These are phyloP conservation scores for Mycena leptocephala DNA, from an alignment of 768 basidiomycete genomes.

Conservation along the genomic window DNA sequence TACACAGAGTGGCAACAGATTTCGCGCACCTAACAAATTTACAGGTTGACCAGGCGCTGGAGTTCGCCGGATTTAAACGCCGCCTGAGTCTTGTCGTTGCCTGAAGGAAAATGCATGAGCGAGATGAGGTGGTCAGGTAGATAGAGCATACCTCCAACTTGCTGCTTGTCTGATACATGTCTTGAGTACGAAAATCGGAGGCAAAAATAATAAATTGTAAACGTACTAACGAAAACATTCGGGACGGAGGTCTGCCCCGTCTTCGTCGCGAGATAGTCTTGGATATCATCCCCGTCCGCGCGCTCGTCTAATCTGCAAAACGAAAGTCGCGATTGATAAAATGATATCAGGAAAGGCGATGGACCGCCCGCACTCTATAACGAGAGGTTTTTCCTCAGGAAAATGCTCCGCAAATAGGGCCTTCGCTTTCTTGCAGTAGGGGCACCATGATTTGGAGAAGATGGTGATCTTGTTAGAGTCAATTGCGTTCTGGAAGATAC, in stretches of 20 bases:
- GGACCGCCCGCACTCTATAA: conserved; percentile 52
- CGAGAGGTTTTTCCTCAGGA: conserved; percentile 42
- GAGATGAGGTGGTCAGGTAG: neutral
- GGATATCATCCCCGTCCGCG: conserved; percentile 64
- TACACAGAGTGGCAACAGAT: no score
- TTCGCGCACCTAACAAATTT: neutral
- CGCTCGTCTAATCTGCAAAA: conserved; percentile 61
- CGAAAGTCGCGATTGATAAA: neutral
- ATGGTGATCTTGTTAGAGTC: conserved; percentile 56
- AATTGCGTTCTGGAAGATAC: conserved; percentile 48
- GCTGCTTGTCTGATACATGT: conserved; percentile 22
- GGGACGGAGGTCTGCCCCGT: conserved; percentile 72
- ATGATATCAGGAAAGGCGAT: neutral
- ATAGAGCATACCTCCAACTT: conserved; percentile 23
- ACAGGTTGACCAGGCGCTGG: conserved; percentile 23
- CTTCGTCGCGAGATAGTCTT: conserved; percentile 65
- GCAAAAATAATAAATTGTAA: neutral
- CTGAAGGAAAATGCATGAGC: neutral
- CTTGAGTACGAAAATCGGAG: no score
- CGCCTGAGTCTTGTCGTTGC: conserved; percentile 34
- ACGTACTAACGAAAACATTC: conserved; percentile 73
- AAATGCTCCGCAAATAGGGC: conserved; percentile 45
- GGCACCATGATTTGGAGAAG: conserved; percentile 62
- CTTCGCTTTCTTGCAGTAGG: conserved; percentile 57
- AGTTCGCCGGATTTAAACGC: conserved; percentile 26